Conservation (phyloP, 1,139 yeast genomes). For the Candida buenavistaensis region DNA sequence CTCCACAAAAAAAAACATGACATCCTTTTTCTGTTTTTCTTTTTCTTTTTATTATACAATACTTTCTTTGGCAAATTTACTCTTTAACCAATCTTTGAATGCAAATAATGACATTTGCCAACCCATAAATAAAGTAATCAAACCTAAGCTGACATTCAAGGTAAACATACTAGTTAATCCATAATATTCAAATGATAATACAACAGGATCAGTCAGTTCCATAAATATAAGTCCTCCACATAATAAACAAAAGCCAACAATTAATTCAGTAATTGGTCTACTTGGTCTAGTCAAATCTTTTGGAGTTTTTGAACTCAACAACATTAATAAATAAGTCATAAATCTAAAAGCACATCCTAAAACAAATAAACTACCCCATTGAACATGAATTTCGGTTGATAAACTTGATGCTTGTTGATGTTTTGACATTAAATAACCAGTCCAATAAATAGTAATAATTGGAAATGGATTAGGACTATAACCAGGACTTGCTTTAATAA, state of each 20-base stretch:
- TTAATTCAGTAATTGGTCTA: conserved; percentile 78
- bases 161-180: conserved; percentile 91
- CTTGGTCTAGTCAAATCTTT: conserved; percentile 41
- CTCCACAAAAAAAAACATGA: neutral
- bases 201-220: conserved; percentile 86
- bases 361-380: conserved; percentile 87
- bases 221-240: conserved; percentile 91
- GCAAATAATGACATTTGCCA: conserved; percentile 80
- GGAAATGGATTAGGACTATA: conserved; percentile 93
- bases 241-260: conserved; percentile 73
- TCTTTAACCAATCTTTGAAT: conserved; percentile 53
- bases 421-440: conserved; percentile 94
- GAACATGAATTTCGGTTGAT: conserved; percentile 78
- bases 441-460: conserved; percentile 89
- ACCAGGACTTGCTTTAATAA: conserved; percentile 59
- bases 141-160: conserved; percentile 79
- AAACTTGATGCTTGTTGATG: conserved; percentile 81
- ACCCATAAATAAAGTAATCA: conserved; percentile 79
- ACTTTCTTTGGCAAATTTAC: conserved; percentile 11
- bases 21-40: too few species aligned
- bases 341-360: conserved; percentile 78
- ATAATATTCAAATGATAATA: conserved; percentile 79
- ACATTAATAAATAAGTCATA: conserved; percentile 61
- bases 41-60: too few species aligned
- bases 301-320: conserved; percentile 33